Evolutionary conservation across 2,329 filamentous ascomycete species (phyloP), one percentile per base, ranked within the genome.

Genomic region (Fusarium scirpi): DNA sequence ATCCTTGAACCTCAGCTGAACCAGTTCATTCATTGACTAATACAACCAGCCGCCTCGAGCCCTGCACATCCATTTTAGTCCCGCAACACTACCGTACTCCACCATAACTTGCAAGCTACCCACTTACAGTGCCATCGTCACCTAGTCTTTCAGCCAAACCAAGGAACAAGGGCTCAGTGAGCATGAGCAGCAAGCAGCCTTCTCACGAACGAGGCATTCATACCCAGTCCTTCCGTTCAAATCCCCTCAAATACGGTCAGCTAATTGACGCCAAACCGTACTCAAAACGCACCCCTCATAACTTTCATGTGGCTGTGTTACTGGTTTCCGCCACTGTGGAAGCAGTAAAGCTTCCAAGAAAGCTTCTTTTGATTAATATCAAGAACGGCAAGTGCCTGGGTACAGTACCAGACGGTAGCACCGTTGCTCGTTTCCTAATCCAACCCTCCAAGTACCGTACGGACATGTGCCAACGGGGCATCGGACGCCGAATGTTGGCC

Each of bases 401-500:
- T 29, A 52, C 24, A 20, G 49, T 52, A 41, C 40, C 38, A 30
- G 58, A 38, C 45, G 44, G 45, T 49, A 48, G 38, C 34, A 9
- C 49, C 20, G 27, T 54, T 18, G 62, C n/a, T 67, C 24, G 34
- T 18, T 40, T 57, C 40, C 24, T 16, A 41, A 7, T 46, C 27
- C n/a, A 16, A 25, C 7, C 25, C 32, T 46, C 46, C 56, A 49
- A 63, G 41, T 56, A 38, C 25, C 20, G 41, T 32, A 44, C 44
- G 32, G 53, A 60, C 40, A 46, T 34, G 52, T 34, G 55, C 67
- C 58, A 51, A 48, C 63, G 22, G 38, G 48, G 46, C 20, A 38
- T 52, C 46, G 43, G 52, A 58, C 53, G 66, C 67, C 69, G 60
- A 60, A 67, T 66, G 63, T 62, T 45, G 51, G 53, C 40, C 65